Conservation (phyloP, 2,329 filamentous ascomycete species). For the Teratosphaeria destructans region DNA sequence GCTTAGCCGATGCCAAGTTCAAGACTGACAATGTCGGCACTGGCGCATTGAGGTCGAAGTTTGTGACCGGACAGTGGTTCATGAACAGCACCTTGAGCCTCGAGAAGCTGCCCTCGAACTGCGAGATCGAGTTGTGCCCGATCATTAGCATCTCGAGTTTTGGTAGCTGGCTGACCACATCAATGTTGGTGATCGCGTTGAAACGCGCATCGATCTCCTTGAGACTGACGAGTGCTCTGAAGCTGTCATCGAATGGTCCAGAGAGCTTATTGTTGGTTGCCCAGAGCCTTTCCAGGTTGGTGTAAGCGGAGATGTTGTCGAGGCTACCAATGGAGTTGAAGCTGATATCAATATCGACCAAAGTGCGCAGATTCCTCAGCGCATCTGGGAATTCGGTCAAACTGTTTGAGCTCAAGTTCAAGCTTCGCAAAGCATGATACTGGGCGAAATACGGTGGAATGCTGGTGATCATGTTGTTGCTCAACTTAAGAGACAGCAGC, state of each 20-base stretch:
- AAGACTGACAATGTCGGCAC: constrained; percentile 75
- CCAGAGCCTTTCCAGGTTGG: constrained; percentile 75
- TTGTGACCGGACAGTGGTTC: constrained; percentile 91
- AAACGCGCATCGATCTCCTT: constrained; percentile 92
- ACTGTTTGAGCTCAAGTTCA: constrained; percentile 92
- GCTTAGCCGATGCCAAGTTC: constrained; percentile 82
- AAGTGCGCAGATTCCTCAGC: constrained; percentile 66
- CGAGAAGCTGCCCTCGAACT: constrained; percentile 80
- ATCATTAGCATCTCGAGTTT: constrained; percentile 79
- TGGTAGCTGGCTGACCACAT: constrained; percentile 73
- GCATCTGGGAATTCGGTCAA: constrained; percentile 77
- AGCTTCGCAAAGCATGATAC: constrained; percentile 66
- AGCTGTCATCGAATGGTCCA: constrained; percentile 58
- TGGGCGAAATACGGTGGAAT: constrained; percentile 73
- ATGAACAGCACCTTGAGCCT: constrained; percentile 75
- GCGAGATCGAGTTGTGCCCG: constrained; percentile 85
- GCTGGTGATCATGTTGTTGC: constrained; percentile 77
- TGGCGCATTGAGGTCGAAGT: constrained; percentile 70
- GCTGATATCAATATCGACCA: constrained; percentile 90
- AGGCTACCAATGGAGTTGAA: constrained; percentile 82
- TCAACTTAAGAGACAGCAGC: constrained; percentile 79
- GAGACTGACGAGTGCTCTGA: constrained; percentile 63
- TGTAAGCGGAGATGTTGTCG: constrained; percentile 69
- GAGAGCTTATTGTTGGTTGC: constrained; percentile 89
- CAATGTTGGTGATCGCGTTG: constrained; percentile 80